These are phyloP conservation scores for Peribolospora kevripleyi DNA, from an alignment of 768 basidiomycete genomes.

Conservation along the genomic window DNA sequence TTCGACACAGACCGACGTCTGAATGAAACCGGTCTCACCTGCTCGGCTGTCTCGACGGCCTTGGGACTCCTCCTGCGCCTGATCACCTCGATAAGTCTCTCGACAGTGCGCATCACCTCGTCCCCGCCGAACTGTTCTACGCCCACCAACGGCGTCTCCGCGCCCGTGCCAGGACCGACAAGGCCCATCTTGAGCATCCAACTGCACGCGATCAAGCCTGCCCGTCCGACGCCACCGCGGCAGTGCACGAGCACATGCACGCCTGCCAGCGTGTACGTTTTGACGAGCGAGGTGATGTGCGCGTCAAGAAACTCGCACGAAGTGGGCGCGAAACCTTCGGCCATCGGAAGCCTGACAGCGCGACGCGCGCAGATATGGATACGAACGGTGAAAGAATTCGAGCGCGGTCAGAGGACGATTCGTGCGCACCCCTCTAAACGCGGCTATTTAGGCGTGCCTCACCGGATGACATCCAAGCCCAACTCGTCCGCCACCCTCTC, in stretches of 20 bases:
- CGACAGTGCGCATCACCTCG: slow-evolving; percentile 41
- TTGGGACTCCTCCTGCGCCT: slow-evolving; percentile 42
- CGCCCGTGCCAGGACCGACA: slow-evolving; percentile 20
- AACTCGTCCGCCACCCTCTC: slow-evolving; percentile 32
- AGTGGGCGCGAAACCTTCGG: slow-evolving; percentile 64
- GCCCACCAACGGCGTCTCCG: slow-evolving; percentile 2
- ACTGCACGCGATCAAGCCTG: slow-evolving; percentile 71
- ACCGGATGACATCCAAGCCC: slow-evolving; percentile 63
- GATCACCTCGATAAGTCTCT: slow-evolving; percentile 46
- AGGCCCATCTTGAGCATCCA: slow-evolving; percentile 82
- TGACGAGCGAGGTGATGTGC: slow-evolving; percentile 40
- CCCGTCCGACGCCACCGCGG: slow-evolving; percentile 78
- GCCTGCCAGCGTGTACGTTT: slow-evolving; percentile 47
- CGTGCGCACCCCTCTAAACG: too few species aligned
- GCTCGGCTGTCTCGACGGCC: slow-evolving; percentile 81
- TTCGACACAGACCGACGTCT: slow-evolving; percentile 10
- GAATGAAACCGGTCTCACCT: slow-evolving; percentile 27
- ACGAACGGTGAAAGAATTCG: neutral
- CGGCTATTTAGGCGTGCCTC: slow-evolving; percentile 8
- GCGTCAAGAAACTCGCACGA: slow-evolving; percentile 35
- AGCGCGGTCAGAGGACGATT: neutral
- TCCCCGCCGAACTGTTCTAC: slow-evolving; percentile 5
- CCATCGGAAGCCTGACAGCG: slow-evolving; percentile 43
- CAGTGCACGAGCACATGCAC: slow-evolving; percentile 61
- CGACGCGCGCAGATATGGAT: neutral